Percentiles rank a stretch among this genome's conserved stretches.
These are phyloP conservation scores for Pseudognaphalium luteoalbum DNA, from an alignment of 129 eudicot genomes.

Conservation along the genomic window DNA sequence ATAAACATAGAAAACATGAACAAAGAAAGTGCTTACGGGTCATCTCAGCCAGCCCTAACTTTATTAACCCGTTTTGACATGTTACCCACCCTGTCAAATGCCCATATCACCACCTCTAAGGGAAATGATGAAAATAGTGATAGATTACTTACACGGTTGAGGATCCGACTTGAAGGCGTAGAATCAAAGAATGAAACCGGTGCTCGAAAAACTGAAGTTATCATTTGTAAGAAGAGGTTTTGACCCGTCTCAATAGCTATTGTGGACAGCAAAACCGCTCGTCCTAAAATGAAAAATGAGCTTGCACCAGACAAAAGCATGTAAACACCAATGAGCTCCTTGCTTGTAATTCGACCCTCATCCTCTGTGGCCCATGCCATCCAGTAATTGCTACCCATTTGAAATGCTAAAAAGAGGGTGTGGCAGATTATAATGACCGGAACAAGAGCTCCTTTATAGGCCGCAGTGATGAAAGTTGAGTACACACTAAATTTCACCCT, in stretches of 20 bases:
- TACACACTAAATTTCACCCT: conserved; percentile 68
- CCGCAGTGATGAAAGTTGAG: conserved; percentile 55
- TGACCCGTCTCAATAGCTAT: conserved; percentile 74
- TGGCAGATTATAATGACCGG: conserved; percentile 75
- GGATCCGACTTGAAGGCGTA: conserved; percentile 85
- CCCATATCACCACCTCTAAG: conserved; percentile 3
- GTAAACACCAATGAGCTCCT: conserved; percentile 49
- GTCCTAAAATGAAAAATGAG: conserved; percentile 66
- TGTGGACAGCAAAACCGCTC: conserved; percentile 68
- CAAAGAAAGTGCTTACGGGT: too few species aligned
- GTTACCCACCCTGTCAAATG: too few species aligned
- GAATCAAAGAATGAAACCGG: conserved; percentile 84
- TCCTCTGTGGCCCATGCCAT: conserved; percentile 83
- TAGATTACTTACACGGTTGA: conserved; percentile 61
- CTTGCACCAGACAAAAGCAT: conserved; percentile 77
- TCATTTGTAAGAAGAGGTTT: conserved; percentile 64
- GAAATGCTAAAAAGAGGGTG: conserved; percentile 64
- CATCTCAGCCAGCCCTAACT: too few species aligned
- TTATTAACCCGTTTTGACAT: not conserved
- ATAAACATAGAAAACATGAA: too few species aligned
- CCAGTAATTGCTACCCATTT: conserved; percentile 90
- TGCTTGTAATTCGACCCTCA: conserved; percentile 45
- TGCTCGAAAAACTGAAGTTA: conserved; percentile 65
- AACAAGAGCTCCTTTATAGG: conserved; percentile 83
- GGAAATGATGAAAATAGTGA: not conserved